phyloP scores from a whole-genome alignment of 2,329 filamentous ascomycete species.

The Fusarium miscanthi region DNA sequence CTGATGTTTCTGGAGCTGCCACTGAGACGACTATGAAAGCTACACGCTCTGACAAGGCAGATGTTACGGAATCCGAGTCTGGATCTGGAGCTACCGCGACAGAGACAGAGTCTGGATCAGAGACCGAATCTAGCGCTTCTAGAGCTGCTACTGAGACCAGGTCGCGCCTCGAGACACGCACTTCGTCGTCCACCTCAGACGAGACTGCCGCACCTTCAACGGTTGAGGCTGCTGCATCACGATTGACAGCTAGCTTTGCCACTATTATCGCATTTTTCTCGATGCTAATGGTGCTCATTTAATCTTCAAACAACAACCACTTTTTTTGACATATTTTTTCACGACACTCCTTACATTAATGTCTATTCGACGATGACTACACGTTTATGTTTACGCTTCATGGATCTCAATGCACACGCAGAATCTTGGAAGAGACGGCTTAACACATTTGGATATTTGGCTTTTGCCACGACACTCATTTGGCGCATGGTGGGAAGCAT shows the following conservation, averaged over 20 bases:
- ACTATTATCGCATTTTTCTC: conserved; percentile 35
- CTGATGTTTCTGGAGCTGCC: conserved; percentile 10
- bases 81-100: neutral
- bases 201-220: conserved; percentile 28
- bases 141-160: conserved; percentile 1
- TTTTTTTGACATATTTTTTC: conserved; percentile 23
- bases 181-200: conserved; percentile 17
- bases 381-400: conserved; percentile 32
- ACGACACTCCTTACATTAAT: conserved; percentile 43
- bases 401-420: conserved; percentile 33
- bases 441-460: conserved; percentile 23
- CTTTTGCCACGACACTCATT: conserved; percentile 40
- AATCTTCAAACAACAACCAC: conserved; percentile 26
- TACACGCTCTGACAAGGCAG: conserved; percentile 4
- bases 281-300: conserved; percentile 37
- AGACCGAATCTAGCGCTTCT: conserved; percentile 3
- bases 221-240: conserved; percentile 36
- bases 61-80: conserved; percentile 4
- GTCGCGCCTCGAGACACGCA: conserved; percentile 38
- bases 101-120: neutral
- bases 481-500: conserved; percentile 38
- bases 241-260: conserved; percentile 29
- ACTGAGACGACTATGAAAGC: conserved; percentile 9
- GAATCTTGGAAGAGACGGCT: conserved; percentile 2
- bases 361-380: conserved; percentile 29